Percentiles rank a stretch among this genome's conserved stretches.
phyloP scores from a whole-genome alignment of 2,329 filamentous ascomycete genomes.

The Colletotrichum kahawae region DNA sequence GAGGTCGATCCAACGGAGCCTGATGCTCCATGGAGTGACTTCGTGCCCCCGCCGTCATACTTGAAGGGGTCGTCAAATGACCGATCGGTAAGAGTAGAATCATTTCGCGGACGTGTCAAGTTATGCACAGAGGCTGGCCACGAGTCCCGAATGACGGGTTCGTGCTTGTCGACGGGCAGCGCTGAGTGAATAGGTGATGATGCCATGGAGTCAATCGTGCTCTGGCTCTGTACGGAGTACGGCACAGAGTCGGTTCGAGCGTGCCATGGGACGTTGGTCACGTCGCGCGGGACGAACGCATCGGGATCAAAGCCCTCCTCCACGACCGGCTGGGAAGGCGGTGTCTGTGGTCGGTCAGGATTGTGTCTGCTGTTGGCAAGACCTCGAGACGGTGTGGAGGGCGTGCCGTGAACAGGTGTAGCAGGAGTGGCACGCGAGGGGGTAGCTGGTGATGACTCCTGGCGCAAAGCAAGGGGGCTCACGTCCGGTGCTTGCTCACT shows the following conservation, averaged over 20 bases:
- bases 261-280: conserved; percentile 37
- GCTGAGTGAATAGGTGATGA: conserved; percentile 34
- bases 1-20: neutral
- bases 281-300: conserved; percentile 30
- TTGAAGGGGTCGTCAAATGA: conserved; percentile 31
- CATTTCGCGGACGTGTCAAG: conserved; percentile 24
- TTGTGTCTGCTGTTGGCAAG: conserved; percentile 33
- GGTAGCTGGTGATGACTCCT: conserved; percentile 10
- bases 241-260: conserved; percentile 35
- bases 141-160: conserved; percentile 36
- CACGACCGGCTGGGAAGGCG: neutral
- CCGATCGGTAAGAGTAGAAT: conserved; percentile 27
- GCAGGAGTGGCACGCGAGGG: neutral
- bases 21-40: neutral
- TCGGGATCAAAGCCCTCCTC: conserved; percentile 22
- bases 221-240: conserved; percentile 38
- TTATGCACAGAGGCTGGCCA: conserved; percentile 27
- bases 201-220: conserved; percentile 37
- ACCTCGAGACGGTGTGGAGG: conserved; percentile 21
- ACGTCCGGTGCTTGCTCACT: conserved; percentile 17
- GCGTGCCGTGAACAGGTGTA: conserved; percentile 19
- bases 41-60: conserved; percentile 18
- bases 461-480: conserved; percentile 23
- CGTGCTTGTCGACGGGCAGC: conserved; percentile 30
- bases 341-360: conserved; percentile 26